These are phyloP conservation scores for Colletotrichum sp. DNA, from an alignment of 2,329 filamentous ascomycete species.

Conservation along the genomic window DNA sequence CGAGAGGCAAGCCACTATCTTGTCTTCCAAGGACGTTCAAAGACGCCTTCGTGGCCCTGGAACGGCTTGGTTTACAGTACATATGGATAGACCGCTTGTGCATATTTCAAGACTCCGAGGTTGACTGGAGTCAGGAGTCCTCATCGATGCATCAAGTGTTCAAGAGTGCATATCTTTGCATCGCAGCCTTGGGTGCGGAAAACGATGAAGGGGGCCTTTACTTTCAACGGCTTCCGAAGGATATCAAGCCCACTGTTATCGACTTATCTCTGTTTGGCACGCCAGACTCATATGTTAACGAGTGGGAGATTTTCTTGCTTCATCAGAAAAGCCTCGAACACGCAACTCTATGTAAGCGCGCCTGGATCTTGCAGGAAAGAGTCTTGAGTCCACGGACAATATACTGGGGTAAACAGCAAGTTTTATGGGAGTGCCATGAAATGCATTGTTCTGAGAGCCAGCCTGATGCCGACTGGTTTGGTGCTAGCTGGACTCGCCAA, in stretches of 20 bases:
- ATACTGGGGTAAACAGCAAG: not conserved
- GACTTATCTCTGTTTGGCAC: not conserved
- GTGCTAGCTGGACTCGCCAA: fast-evolving
- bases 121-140: fast-evolving
- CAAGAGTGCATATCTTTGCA: not conserved
- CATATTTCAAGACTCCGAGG: not conserved
- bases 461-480: not conserved
- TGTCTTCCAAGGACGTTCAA: not conserved
- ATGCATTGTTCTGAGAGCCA: not conserved
- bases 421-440: not conserved
- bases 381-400: not conserved
- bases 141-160: not conserved
- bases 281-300: not conserved
- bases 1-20: fast-evolving
- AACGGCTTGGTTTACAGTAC: not conserved
- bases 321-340: not conserved
- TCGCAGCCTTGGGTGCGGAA: not conserved
- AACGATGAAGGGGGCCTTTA: not conserved
- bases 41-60: not conserved
- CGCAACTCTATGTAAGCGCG: not conserved
- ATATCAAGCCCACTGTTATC: not conserved
- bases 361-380: not conserved
- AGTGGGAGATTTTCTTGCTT: not conserved
- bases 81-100: not conserved
- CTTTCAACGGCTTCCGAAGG: fast-evolving